Conservation (phyloP, 2,329 filamentous ascomycete species). For the Botryotinia globosa region DNA sequence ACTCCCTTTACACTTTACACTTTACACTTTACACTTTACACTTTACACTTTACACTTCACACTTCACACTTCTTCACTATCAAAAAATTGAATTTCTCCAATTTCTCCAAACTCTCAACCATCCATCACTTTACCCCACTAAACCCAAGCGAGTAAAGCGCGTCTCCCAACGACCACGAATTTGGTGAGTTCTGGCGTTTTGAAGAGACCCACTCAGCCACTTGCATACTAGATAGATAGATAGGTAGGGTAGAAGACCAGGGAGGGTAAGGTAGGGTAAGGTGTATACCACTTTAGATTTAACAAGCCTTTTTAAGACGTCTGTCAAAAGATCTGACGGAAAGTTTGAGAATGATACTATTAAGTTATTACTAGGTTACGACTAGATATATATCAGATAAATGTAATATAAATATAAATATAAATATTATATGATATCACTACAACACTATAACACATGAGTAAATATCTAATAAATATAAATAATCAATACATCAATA, state of each 20-base stretch:
- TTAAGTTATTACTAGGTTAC: too few relatives aligned
- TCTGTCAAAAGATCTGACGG: background rate
- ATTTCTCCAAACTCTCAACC: background rate
- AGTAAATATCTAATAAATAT: background rate
- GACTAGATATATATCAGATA: too few relatives aligned
- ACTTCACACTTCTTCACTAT: background rate
- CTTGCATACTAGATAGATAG: background rate
- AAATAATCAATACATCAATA: background rate
- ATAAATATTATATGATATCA: background rate
- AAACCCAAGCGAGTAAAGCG: conserved; percentile 7
- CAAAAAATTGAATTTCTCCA: background rate
- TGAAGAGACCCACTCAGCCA: background rate
- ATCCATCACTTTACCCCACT: background rate
- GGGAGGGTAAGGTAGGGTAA: background rate
- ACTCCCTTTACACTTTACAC: background rate
- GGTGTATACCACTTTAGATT: background rate
- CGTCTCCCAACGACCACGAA: conserved; percentile 15
- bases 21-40: background rate
- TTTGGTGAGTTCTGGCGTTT: background rate
- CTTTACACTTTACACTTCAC: too few relatives aligned
- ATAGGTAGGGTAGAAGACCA: too few relatives aligned
- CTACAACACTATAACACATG: accelerated
- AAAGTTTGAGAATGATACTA: accelerated
- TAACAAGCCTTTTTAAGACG: background rate
- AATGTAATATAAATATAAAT: too few relatives aligned